Conservation (phyloP, 495 filamentous ascomycete genomes). For the Aspergillus conjunctus region DNA sequence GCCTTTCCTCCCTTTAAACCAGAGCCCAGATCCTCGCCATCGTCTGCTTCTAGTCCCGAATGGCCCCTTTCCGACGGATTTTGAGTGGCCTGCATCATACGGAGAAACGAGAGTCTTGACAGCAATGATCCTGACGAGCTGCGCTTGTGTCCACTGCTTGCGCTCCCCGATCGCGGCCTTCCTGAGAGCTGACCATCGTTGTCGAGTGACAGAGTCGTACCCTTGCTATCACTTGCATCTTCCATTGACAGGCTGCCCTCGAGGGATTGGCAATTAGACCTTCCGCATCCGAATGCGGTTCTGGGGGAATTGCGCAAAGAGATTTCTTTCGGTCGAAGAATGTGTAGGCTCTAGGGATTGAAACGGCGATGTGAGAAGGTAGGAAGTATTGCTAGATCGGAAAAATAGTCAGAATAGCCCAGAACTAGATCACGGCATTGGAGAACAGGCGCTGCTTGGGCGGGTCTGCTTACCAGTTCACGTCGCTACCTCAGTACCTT, state of each 20-base stretch:
- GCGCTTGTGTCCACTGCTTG: conserved; percentile 59
- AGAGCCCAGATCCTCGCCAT: conserved; percentile 37
- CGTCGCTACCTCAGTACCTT: too few species aligned
- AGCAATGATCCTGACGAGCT: conserved; percentile 65
- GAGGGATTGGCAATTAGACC: conserved; percentile 21
- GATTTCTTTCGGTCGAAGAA: too few species aligned
- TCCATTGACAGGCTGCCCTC: conserved; percentile 41
- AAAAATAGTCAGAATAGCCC: too few species aligned
- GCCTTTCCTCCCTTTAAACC: conserved; percentile 49
- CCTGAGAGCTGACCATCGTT: conserved; percentile 31
- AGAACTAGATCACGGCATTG: too few species aligned
- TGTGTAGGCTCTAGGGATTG: too few species aligned
- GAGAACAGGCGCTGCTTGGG: too few species aligned
- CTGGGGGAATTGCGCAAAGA: too few species aligned
- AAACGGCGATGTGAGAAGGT: too few species aligned
- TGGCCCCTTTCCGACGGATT: conserved; percentile 41
- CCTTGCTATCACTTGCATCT: conserved; percentile 35
- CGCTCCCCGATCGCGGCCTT: conserved; percentile 43
- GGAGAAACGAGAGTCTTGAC: conserved; percentile 56
- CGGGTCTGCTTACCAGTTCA: too few species aligned
- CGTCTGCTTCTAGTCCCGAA: conserved; percentile 46
- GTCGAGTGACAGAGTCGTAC: conserved; percentile 31
- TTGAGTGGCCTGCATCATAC: conserved; percentile 48
- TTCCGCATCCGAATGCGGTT: conserved; percentile 22
- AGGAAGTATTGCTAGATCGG: too few species aligned